phyloP scores from a whole-genome alignment of 1,284 basidiomycete species.

The Ganoderma sp. region DNA sequence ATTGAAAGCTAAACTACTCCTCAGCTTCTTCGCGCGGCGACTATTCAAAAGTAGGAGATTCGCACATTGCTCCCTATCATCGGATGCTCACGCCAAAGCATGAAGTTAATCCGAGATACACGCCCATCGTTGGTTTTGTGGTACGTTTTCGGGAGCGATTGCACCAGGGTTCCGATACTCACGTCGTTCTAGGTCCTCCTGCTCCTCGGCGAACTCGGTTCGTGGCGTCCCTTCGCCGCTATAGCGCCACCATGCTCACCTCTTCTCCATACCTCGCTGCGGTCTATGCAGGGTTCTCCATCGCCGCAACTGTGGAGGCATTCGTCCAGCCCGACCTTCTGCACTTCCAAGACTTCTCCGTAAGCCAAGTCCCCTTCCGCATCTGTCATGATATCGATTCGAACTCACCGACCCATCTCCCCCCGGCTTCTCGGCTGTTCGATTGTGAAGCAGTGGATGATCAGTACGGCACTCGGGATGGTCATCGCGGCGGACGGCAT shows the following conservation, averaged over 20 bases:
- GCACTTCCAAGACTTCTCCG: neutral
- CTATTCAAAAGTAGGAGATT: neutral
- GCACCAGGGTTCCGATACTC: neutral
- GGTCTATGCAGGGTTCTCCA: neutral
- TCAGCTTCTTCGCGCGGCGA: slow-evolving; percentile 3
- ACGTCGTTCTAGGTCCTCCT: neutral
- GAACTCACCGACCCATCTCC: too few species aligned
- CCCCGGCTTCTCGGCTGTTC: too few species aligned
- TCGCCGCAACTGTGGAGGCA: neutral
- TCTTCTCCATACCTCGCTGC: neutral
- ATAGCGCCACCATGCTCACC: neutral
- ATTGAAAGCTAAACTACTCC: too few species aligned
- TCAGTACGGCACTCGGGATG: neutral
- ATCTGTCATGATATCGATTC: neutral
- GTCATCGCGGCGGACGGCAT: neutral
- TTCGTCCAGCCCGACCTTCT: slow-evolving; percentile 2
- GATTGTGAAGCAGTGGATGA: neutral
- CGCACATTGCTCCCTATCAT: neutral
- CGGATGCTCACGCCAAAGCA: neutral
- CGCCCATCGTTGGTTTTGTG: slow-evolving; percentile 1
- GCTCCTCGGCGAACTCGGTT: neutral
- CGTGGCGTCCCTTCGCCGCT: neutral
- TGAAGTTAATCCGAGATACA: neutral
- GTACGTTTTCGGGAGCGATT: neutral
- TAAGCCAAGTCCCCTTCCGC: neutral